Base-by-base conservation (phyloP, 1,284 basidiomycete genomes). In the Trichosporon coremiiforme region DNA sequence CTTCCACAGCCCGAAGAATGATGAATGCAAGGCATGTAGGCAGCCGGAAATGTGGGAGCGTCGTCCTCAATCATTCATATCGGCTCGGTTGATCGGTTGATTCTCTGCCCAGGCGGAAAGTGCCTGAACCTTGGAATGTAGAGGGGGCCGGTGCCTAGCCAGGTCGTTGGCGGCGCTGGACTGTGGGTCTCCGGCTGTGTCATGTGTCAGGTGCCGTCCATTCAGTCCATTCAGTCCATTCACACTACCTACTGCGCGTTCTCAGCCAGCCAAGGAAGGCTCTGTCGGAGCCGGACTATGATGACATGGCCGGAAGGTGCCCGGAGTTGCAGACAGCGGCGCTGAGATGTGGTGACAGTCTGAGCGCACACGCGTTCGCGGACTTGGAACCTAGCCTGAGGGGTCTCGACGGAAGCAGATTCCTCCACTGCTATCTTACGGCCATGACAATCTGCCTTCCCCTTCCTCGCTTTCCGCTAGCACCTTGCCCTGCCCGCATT, bases 321-420 rank as follows among this genome's bases (percentile, higher is more conserved):
- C n/a, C n/a, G n/a, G n/a, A n/a, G n/a, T n/a, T n/a, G n/a, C n/a
- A n/a, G n/a, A n/a, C n/a, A n/a, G n/a, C n/a, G n/a, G n/a, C n/a
- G n/a, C n/a, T n/a, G n/a, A n/a, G n/a, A n/a, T n/a, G n/a, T n/a
- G n/a, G n/a, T n/a, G n/a, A n/a, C n/a, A n/a, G n/a, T n/a, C n/a
- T n/a, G n/a, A n/a, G n/a, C n/a, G n/a, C n/a, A n/a, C n/a, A n/a
- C n/a, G n/a, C n/a, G n/a, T n/a, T n/a, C n/a, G n/a, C n/a, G n/a
- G n/a, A n/a, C n/a, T n/a, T n/a, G n/a, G n/a, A n/a, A n/a, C n/a
- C n/a, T n/a, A n/a, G n/a, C n/a, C n/a, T n/a, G n/a, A n/a, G n/a
- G n/a, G n/a, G n/a, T n/a, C n/a, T n/a, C n/a, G n/a, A 38, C 41
- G 41, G 41, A 45, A 45, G 41, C 41, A 45, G 41, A 45, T 45